Evolutionary conservation across 768 basidiomycete species (phyloP).

Genomic region (Panaeolus papilionaceus): DNA sequence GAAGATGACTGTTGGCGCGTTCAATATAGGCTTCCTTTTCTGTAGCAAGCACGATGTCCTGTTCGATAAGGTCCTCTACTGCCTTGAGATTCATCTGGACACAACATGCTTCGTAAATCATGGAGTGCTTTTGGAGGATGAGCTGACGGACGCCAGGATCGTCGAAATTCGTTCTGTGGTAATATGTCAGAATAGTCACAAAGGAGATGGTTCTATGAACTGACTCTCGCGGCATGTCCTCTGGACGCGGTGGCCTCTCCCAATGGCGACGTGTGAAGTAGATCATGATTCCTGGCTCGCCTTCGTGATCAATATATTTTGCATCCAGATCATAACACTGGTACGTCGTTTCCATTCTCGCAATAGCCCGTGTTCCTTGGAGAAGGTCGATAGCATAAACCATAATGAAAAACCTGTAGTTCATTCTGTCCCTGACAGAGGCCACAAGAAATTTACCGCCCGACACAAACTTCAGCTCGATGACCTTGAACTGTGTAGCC

Average conservation of each 20-base stretch:
- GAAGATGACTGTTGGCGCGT: slow-evolving; percentile 10
- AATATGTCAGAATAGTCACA: slow-evolving; percentile 1
- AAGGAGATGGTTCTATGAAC: slow-evolving; percentile 15
- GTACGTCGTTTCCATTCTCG: slow-evolving; percentile 51
- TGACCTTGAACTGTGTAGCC: slow-evolving; percentile 43
- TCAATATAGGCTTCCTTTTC: slow-evolving; percentile 16
- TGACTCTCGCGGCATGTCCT: slow-evolving; percentile 29
- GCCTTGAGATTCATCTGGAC: slow-evolving; percentile 31
- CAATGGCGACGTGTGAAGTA: slow-evolving; percentile 53
- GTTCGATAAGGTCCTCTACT: slow-evolving; percentile 30
- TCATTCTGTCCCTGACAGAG: slow-evolving; percentile 53
- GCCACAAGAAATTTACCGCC: slow-evolving; percentile 74
- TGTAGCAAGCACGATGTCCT: slow-evolving; percentile 21
- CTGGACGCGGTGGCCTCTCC: neutral
- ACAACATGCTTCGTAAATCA: slow-evolving; percentile 29
- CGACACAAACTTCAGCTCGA: slow-evolving; percentile 63
- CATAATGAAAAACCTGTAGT: slow-evolving; percentile 53
- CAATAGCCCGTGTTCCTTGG: slow-evolving; percentile 49
- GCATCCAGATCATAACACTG: slow-evolving; percentile 67
- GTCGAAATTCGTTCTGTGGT: slow-evolving; percentile 42
- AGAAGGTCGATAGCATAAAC: slow-evolving; percentile 66
- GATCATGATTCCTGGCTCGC: slow-evolving; percentile 58
- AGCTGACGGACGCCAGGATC: slow-evolving; percentile 38
- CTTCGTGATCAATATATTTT: slow-evolving; percentile 59
- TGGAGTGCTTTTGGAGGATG: slow-evolving; percentile 23